Percentiles rank a stretch among this genome's conserved stretches.
phyloP scores from a whole-genome alignment of 192 early-diverging fungal species.

The Kappamyces sp. region DNA sequence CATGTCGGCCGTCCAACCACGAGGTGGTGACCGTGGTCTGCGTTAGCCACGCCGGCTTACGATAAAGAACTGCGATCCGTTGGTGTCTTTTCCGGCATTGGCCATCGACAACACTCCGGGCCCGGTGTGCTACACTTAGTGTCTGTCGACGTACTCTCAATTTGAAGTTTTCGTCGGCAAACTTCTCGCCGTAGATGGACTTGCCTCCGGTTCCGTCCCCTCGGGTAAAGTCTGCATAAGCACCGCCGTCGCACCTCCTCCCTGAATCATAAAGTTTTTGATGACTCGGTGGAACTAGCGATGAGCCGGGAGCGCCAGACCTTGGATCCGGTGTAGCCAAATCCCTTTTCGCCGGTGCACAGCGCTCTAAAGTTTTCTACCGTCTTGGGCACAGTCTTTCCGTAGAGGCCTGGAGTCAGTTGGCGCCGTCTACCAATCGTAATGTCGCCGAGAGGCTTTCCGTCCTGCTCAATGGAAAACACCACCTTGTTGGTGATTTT shows the following conservation, averaged over 20 bases:
- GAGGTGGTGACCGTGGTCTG: constrained; percentile 25
- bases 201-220: constrained; percentile 76
- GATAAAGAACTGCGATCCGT: constrained; percentile 76
- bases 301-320: constrained; percentile 57
- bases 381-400: constrained; percentile 43
- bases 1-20: constrained; percentile 55
- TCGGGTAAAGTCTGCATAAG: constrained; percentile 60
- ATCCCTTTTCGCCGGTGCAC: constrained; percentile 51
- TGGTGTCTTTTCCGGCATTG: constrained; percentile 79
- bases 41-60: constrained; percentile 24
- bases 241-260: constrained; percentile 31
- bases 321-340: constrained; percentile 81
- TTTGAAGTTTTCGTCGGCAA: constrained; percentile 94
- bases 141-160: constrained; percentile 65
- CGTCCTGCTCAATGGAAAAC: constrained; percentile 46
- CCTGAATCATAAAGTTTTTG: constrained; percentile 78
- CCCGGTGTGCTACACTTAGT: constrained; percentile 56
- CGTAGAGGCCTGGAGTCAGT: constrained; percentile 34
- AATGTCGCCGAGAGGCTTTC: constrained; percentile 39
- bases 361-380: constrained; percentile 66
- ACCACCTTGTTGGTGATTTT: constrained; percentile 46
- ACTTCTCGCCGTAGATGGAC: constrained; percentile 77
- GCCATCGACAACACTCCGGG: constrained; percentile 88
- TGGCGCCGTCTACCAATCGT: constrained; percentile 12
- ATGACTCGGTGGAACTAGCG: constrained; percentile 69